Percentiles rank a stretch among this genome's conserved stretches.
Conservation (phyloP, 805 yeast genomes). For the Candida verbasci region DNA sequence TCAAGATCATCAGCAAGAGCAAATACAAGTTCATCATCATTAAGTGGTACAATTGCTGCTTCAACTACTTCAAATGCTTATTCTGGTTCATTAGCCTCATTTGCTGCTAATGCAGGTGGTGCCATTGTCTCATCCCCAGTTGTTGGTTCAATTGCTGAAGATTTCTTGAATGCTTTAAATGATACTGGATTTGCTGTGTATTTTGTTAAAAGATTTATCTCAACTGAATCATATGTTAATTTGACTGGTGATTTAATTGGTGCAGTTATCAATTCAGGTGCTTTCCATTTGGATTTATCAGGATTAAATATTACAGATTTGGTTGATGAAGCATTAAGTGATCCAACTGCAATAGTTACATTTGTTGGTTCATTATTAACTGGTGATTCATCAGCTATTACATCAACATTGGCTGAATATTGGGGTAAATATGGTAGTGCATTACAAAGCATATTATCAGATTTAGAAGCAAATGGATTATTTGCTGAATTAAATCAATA, state of each 20-base stretch:
- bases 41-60: conserved; percentile 9
- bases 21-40: conserved; percentile 2
- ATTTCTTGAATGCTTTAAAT: conserved; percentile 30
- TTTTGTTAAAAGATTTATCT: conserved; percentile 30
- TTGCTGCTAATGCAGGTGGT: conserved; percentile 25
- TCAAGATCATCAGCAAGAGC: not conserved
- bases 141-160: conserved; percentile 16
- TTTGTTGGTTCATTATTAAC: conserved; percentile 15
- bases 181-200: conserved; percentile 38
- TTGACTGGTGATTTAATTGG: conserved; percentile 30
- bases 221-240: conserved; percentile 30
- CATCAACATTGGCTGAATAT: conserved; percentile 9
- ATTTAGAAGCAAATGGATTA: conserved; percentile 32
- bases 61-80: conserved; percentile 10
- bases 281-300: conserved; percentile 17
- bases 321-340: conserved; percentile 17
- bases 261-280: conserved; percentile 24
- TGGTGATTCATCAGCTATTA: conserved; percentile 15
- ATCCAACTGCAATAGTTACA: conserved; percentile 17
- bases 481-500: conserved; percentile 34
- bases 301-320: conserved; percentile 25
- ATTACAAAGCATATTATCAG: conserved; percentile 23
- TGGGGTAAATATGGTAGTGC: conserved; percentile 28
- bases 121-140: conserved; percentile 24
- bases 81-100: conserved; percentile 20